Conservation (phyloP, 768 basidiomycete genomes). For the Filobasidium wieringae region DNA sequence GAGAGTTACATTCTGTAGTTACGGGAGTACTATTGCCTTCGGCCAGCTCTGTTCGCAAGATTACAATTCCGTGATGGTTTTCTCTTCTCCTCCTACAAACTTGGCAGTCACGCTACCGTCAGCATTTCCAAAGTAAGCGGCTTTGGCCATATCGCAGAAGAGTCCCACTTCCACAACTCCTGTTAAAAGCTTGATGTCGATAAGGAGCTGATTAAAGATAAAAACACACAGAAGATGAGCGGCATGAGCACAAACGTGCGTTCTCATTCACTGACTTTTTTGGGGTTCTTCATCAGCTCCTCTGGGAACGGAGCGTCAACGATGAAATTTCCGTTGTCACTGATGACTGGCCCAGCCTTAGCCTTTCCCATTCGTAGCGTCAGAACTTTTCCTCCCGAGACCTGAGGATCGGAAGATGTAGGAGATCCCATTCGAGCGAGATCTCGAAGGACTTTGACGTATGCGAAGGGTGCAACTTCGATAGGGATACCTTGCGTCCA, state of each 20-base stretch:
- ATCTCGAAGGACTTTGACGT: slow-evolving; percentile 69
- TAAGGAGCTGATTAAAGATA: slow-evolving; percentile 52
- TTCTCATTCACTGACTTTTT: slow-evolving; percentile 42
- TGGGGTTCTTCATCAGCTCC: slow-evolving; percentile 56
- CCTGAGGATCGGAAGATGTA: slow-evolving; percentile 1
- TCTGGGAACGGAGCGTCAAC: slow-evolving; percentile 86
- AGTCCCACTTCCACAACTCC: slow-evolving; percentile 98
- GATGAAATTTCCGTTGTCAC: slow-evolving; percentile 94
- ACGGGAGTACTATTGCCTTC: too few relatives aligned
- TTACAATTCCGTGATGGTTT: too few relatives aligned
- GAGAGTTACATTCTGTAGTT: too few relatives aligned
- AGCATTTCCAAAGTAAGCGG: slow-evolving; percentile 68
- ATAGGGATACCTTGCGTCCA: slow-evolving; percentile 83
- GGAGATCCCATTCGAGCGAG: slow-evolving; percentile 43
- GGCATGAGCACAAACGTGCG: neutral
- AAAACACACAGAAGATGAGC: neutral
- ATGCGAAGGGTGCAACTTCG: slow-evolving; percentile 94
- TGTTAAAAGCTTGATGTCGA: slow-evolving; percentile 54
- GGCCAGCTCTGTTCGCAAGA: too few relatives aligned
- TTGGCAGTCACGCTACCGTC: slow-evolving; percentile 13
- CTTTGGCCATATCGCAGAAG: slow-evolving; percentile 64
- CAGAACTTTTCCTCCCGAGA: slow-evolving; percentile 44
- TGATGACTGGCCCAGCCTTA: slow-evolving; percentile 81
- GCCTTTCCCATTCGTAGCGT: slow-evolving; percentile 84
- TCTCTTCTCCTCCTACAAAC: slow-evolving; percentile 2